These are phyloP conservation scores for Colletotrichum sp. DNA, from an alignment of 2,329 filamentous ascomycete genomes.

Conservation along the genomic window DNA sequence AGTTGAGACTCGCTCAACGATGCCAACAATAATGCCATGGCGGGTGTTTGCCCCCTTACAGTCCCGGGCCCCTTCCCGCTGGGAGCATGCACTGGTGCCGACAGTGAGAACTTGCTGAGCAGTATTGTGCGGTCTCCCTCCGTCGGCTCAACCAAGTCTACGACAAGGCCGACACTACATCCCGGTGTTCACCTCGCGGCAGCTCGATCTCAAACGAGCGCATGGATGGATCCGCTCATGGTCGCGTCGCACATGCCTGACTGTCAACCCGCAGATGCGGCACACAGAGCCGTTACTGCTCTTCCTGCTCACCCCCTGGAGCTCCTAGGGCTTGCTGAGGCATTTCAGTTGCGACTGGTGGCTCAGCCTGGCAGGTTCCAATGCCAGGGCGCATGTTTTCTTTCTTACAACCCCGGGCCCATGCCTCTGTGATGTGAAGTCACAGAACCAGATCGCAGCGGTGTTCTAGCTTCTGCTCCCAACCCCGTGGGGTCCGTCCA, in stretches of 20 bases:
- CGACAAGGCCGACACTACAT: background rate
- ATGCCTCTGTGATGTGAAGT: background rate
- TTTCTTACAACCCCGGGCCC: background rate
- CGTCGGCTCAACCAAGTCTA: background rate
- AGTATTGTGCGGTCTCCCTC: too few species aligned
- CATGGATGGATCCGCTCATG: background rate
- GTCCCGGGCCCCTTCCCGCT: background rate
- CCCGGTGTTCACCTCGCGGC: background rate
- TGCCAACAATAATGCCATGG: accelerated
- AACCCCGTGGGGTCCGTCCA: too few species aligned
- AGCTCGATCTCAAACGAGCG: background rate
- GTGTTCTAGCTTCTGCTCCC: too few species aligned
- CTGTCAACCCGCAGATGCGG: background rate
- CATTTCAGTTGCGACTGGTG: too few species aligned
- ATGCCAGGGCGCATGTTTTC: background rate
- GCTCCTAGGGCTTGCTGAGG: accelerated
- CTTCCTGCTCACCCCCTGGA: background rate
- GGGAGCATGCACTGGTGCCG: background rate
- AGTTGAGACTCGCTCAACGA: background rate
- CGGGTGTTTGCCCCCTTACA: background rate
- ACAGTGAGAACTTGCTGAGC: too few species aligned
- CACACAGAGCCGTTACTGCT: background rate
- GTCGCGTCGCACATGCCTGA: background rate
- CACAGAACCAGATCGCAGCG: too few species aligned
- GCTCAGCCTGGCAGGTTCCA: background rate